These are phyloP conservation scores for Obelidium mucronatum DNA, from an alignment of 192 early-diverging fungal species.

Conservation along the genomic window DNA sequence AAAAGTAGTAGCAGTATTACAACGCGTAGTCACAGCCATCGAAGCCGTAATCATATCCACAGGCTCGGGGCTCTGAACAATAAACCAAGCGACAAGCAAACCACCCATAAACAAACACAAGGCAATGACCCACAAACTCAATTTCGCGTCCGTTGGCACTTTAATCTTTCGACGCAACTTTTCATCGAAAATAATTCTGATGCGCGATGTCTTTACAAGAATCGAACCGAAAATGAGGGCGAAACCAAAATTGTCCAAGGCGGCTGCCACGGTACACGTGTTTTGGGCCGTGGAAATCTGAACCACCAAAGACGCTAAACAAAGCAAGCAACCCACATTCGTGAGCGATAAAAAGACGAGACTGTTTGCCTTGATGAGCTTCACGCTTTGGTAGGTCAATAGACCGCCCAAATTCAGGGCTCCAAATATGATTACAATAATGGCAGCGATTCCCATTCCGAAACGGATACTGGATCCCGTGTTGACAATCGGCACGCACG, in stretches of 20 bases:
- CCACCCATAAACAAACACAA: neutral
- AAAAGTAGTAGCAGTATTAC: constrained; percentile 2
- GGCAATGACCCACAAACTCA: neutral
- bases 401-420: neutral
- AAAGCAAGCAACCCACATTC: neutral
- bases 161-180: neutral
- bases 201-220: constrained; percentile 12
- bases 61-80: constrained; percentile 3
- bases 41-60: neutral
- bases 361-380: constrained; percentile 11
- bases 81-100: constrained; percentile 13
- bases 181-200: constrained; percentile 11
- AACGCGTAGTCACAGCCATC: constrained; percentile 7
- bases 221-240: constrained; percentile 27
- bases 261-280: neutral
- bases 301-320: neutral
- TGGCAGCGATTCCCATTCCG: neutral
- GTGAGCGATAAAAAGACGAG: neutral
- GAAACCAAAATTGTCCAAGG: constrained; percentile 28
- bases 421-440: neutral
- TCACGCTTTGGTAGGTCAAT: neutral
- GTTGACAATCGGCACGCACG: neutral
- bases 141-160: neutral
- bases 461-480: neutral
- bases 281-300: neutral